phyloP scores from a whole-genome alignment of 306 rosid species.

The cucumber (Cucumis sativus) region Cucumber_9930_V3 NC_026660.2:21514501-21515000 shows the following conservation, averaged over 20 bases:
- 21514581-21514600: background rate
- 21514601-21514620: background rate
- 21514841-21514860: no score
- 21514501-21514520: background rate
- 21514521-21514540: background rate
- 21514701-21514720: background rate
- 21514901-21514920: no score
- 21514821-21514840: no score
- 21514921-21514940: no score
- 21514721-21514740: background rate
- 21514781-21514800: no score
- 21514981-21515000: no score
- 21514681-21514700: background rate
- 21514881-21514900: no score
- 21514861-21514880: no score
- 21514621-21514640: background rate
- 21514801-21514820: no score
- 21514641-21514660: background rate
- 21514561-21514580: background rate
- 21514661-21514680: background rate
- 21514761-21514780: background rate
- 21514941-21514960: no score
- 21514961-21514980: no score
- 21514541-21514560: background rate
- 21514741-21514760: background rate